These are phyloP conservation scores for Penicillium nucicola DNA, from an alignment of 495 filamentous ascomycete genomes.

Conservation along the genomic window DNA sequence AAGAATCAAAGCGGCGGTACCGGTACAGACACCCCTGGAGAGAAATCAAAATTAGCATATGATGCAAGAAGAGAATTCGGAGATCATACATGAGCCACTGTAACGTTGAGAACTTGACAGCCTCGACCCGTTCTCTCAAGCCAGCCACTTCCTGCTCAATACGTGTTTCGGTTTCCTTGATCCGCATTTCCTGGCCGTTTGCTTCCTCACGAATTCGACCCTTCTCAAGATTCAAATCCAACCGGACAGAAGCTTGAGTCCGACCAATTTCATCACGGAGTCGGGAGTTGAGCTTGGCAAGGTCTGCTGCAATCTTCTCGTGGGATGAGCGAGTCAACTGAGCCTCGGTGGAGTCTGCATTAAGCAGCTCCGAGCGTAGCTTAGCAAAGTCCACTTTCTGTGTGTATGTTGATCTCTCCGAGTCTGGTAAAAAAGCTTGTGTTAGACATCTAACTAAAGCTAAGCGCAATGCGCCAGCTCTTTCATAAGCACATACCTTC, in stretches of 20 bases:
- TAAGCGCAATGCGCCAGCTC: neutral
- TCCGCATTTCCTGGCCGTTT: constrained; percentile 94
- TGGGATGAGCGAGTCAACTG: constrained; percentile 85
- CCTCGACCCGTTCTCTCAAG: constrained; percentile 86
- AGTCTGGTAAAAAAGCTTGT: constrained; percentile 32
- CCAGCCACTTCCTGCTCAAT: constrained; percentile 98
- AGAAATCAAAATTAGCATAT: constrained; percentile 24
- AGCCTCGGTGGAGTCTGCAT: constrained; percentile 85
- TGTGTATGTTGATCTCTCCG: constrained; percentile 77
- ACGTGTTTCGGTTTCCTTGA: constrained; percentile 97
- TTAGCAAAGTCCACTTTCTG: constrained; percentile 99
- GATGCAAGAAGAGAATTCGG: constrained; percentile 1
- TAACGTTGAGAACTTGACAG: constrained; percentile 94
- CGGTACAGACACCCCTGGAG: constrained; percentile 81
- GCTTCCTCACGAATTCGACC: constrained; percentile 95
- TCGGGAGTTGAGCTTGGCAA: constrained; percentile 84
- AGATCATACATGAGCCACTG: constrained; percentile 84
- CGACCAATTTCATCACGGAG: constrained; percentile 91
- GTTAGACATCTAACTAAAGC: neutral
- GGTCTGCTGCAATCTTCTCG: constrained; percentile 89
- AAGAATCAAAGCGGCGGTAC: constrained; percentile 86
- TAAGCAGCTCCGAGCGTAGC: constrained; percentile 88
- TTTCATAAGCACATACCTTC: constrained; percentile 54
- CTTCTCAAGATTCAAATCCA: constrained; percentile 97
- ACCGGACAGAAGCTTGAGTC: constrained; percentile 83